Conservation (phyloP, 192 early-diverging fungal species). For the Pilobolus umbonatus region DNA sequence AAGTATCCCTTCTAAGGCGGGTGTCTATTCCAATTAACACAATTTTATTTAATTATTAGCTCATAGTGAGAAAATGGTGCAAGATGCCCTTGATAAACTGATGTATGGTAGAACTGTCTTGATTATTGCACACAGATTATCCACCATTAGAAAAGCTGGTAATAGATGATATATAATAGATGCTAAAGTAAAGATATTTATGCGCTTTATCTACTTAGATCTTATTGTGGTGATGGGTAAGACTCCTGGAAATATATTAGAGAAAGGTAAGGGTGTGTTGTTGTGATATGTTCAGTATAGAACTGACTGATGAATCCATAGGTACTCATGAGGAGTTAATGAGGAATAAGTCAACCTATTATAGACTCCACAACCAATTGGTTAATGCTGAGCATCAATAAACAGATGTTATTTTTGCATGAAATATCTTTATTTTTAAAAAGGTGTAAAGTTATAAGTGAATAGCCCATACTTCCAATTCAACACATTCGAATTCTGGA, state of each 20-base stretch:
- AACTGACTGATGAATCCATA: constrained; percentile 7
- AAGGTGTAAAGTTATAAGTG: too few species aligned
- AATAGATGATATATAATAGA: constrained; percentile 2
- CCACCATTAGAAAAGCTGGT: constrained; percentile 73
- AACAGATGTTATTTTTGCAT: too few species aligned
- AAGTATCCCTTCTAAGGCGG: constrained; percentile 11
- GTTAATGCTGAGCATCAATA: constrained; percentile 8
- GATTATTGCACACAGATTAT: constrained; percentile 79
- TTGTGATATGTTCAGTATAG: neutral
- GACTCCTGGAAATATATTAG: constrained; percentile 32
- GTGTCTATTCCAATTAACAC: neutral
- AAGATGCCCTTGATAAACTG: constrained; percentile 66
- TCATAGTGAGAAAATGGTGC: constrained; percentile 66
- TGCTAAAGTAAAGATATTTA: neutral
- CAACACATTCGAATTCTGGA: constrained; percentile 30
- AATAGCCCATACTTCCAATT: constrained; percentile 35
- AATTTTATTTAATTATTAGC: constrained; percentile 24
- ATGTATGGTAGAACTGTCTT: constrained; percentile 76
- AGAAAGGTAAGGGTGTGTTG: constrained; percentile 27
- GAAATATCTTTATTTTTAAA: too few species aligned
- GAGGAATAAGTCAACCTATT: constrained; percentile 24
- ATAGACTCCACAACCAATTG: constrained; percentile 29
- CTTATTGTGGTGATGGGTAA: constrained; percentile 36
- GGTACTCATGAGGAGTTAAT: constrained; percentile 33
- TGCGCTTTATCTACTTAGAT: constrained; percentile 2